Conservation (phyloP, 2,329 filamentous ascomycete genomes). For the Monilinia laxa region DNA sequence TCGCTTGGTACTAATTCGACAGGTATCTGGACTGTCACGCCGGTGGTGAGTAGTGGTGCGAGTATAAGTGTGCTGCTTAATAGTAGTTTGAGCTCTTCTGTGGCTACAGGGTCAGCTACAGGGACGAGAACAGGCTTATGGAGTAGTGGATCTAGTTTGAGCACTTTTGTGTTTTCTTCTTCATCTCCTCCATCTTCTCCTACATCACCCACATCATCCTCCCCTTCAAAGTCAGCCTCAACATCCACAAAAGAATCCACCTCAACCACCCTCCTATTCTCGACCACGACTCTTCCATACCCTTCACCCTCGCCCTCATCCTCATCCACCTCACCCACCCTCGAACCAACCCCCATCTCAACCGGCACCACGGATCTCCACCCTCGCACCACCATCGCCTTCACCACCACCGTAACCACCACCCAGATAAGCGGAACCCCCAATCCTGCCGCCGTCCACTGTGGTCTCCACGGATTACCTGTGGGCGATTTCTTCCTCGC, state of each 20-base stretch:
- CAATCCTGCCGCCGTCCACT: constrained; percentile 39
- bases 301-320: background rate
- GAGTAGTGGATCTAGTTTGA: no score
- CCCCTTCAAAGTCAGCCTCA: background rate
- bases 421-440: constrained; percentile 40
- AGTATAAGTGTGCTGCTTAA: no score
- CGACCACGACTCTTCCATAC: background rate
- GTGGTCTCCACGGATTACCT: constrained; percentile 44
- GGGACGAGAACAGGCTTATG: no score
- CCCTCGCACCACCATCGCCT: constrained; percentile 27
- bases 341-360: constrained; percentile 34
- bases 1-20: no score
- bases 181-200: no score
- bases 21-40: no score
- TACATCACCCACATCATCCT: background rate
- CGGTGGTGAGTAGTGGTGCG: no score
- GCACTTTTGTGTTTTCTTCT: background rate
- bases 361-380: constrained; percentile 35
- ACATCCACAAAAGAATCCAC: background rate
- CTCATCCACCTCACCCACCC: background rate
- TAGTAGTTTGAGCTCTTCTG: no score
- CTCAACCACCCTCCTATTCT: background rate
- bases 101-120: no score
- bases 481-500: constrained; percentile 44
- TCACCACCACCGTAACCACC: constrained; percentile 40